These are phyloP conservation scores for Suillus fuscotomentosus DNA, from an alignment of 768 basidiomycete species.

Conservation along the genomic window DNA sequence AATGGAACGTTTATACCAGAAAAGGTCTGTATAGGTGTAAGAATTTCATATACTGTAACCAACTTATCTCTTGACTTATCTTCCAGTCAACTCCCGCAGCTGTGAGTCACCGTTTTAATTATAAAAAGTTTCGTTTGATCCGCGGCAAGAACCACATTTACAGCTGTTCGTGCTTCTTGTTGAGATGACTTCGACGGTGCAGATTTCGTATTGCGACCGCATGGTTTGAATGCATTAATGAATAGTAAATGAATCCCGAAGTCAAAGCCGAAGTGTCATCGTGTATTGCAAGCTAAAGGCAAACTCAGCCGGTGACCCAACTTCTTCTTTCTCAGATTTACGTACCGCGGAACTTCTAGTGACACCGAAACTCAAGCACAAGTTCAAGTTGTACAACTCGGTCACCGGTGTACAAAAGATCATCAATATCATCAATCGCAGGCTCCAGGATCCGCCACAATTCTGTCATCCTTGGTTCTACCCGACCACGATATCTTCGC, in stretches of 20 bases:
- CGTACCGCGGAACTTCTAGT: background rate
- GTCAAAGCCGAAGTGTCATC: background rate
- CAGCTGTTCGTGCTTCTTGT: background rate
- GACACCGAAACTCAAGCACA: background rate
- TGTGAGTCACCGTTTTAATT: background rate
- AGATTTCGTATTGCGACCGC: background rate
- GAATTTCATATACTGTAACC: background rate
- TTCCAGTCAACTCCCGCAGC: background rate
- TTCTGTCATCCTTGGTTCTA: background rate
- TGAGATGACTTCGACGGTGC: background rate
- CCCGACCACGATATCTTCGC: background rate
- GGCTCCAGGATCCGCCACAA: background rate
- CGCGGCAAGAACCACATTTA: background rate
- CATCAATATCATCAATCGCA: background rate
- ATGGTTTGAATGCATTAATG: background rate
- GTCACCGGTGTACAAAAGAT: background rate
- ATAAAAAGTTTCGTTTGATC: background rate
- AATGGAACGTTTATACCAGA: background rate
- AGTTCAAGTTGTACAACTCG: background rate
- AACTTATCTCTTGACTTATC: background rate
- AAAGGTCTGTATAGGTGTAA: background rate
- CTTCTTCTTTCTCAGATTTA: background rate
- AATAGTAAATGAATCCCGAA: background rate
- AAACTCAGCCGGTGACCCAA: background rate
- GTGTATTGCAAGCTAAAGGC: background rate